Base-by-base conservation (phyloP, 1,284 basidiomycete genomes). In the Apiotrichum domesticum region DNA sequence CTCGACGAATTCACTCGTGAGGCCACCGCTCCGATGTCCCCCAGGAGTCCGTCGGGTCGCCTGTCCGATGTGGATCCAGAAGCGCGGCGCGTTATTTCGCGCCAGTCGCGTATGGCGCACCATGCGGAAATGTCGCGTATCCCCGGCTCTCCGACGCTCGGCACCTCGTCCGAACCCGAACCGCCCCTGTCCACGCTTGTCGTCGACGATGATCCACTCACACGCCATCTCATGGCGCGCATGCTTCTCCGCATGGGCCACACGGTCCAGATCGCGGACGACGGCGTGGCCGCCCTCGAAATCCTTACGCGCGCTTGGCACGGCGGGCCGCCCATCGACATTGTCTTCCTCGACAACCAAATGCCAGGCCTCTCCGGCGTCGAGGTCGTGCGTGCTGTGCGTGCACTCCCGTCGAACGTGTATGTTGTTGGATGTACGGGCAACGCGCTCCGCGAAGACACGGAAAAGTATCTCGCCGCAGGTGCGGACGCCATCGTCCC, bases 221-320 rank as follows among this genome's bases (percentile, higher is more conserved):
- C 90, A 44, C 82, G 90, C 47, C 85, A 81, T 60, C 78, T 93
- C 58, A 92, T 93, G 90, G 82, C 81, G 49, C 81, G 90, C 37
- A 84, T 91, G 77, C 79, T 93, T 54, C 82, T 83, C 21, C 81
- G 89, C 15, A 76, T 94, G 5, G 90, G 90, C 1, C 91, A 89
- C 74, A 74, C 75, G 46, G 89, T 93, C 15, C 79, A 82, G 3
- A 85, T 84, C 6, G 91, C 91, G 14, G 89, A 92, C 76, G 92
- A 95, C 66, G 91, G 90, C 4, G 84, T 86, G 69, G 76, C 87
- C 39, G 90, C 90, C 7, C 77, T 92, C 53, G 85, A 88, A 58
- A 81, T 88, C 79, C 83, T 93, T 43, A 69, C 46, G 35, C 64
- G 66, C 44, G 58, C 52, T 68, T 52, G 37, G 53, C 40, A 52